Conservation (phyloP, 371 early-diverging fungal species). For the Mortierella sp. region DNA sequence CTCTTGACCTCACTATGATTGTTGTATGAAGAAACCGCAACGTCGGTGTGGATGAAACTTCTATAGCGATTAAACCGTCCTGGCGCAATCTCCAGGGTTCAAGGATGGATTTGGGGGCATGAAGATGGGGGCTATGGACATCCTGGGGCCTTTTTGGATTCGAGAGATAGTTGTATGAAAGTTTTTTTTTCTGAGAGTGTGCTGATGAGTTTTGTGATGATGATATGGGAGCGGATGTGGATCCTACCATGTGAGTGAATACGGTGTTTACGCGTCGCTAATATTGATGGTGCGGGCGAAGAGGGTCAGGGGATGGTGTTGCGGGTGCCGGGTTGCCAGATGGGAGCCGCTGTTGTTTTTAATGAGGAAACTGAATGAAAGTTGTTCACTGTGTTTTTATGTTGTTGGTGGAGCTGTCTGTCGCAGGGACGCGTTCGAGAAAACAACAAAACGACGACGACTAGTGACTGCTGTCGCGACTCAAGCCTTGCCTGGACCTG, state of each 20-base stretch:
- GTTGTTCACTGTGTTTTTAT: conserved; percentile 11
- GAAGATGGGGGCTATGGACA: conserved; percentile 22
- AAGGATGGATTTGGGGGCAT: conserved; percentile 14
- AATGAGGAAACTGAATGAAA: conserved; percentile 20
- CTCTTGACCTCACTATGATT: neutral
- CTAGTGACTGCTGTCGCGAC: conserved; percentile 7
- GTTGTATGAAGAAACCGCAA: conserved; percentile 42
- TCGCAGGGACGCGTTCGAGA: neutral
- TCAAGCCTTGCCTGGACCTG: neutral
- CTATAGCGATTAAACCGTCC: conserved; percentile 1
- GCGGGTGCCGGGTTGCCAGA: conserved; percentile 10
- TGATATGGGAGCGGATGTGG: conserved; percentile 16
- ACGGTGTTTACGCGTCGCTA: conserved; percentile 19
- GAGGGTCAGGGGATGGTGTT: conserved; percentile 12
- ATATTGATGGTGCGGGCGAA: conserved; percentile 22
- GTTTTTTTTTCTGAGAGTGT: conserved; percentile 14
- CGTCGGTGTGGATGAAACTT: conserved; percentile 18
- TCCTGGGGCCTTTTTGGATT: conserved; percentile 37
- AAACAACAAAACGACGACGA: neutral
- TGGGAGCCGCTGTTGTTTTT: conserved; percentile 23
- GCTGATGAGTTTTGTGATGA: neutral
- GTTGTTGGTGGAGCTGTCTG: conserved; percentile 1
- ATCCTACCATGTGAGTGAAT: conserved; percentile 51
- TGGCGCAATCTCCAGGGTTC: conserved; percentile 16
- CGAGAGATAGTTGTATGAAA: conserved; percentile 37